Evolutionary conservation across 495 filamentous ascomycete species (phyloP).

Genomic region (Neurospora africana): DNA sequence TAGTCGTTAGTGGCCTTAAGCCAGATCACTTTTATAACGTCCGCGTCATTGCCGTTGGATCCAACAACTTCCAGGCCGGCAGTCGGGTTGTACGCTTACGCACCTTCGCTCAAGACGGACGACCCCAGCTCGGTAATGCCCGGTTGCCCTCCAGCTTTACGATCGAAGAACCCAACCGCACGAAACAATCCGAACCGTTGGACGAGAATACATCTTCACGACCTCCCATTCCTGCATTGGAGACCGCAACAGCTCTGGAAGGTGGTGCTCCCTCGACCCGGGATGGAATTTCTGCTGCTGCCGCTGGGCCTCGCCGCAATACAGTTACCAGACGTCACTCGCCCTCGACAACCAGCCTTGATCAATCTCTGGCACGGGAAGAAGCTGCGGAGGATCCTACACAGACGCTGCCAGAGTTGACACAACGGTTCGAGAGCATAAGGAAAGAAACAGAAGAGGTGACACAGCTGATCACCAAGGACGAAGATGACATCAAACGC

Average conservation of each 20-base stretch:
- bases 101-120: constrained; percentile 46
- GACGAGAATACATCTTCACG: constrained; percentile 31
- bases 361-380: constrained; percentile 39
- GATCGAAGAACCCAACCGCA: constrained; percentile 33
- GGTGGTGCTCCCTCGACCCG: constrained; percentile 45
- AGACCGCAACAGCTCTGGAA: constrained; percentile 44
- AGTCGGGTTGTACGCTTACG: constrained; percentile 75
- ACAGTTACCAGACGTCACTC: constrained; percentile 66
- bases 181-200: constrained; percentile 23
- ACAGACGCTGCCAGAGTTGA: constrained; percentile 45
- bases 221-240: constrained; percentile 36
- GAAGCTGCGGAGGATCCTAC: constrained; percentile 31
- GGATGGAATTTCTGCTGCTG: constrained; percentile 47
- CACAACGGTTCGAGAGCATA: constrained; percentile 58
- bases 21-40: constrained; percentile 86
- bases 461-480: constrained; percentile 42
- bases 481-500: constrained; percentile 56
- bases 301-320: constrained; percentile 49
- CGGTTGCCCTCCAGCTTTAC: constrained; percentile 44
- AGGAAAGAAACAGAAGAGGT: constrained; percentile 59
- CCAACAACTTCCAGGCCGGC: constrained; percentile 81
- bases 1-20: constrained; percentile 75
- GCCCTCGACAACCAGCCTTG: constrained; percentile 54
- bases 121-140: constrained; percentile 44
- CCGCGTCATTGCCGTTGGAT: constrained; percentile 78